Evolutionary conservation across 176 grass and related monocot genomes (phyloP), one percentile per base, ranked within the genome.

Genomic region (Rhipidocladum racemiflorum): DNA sequence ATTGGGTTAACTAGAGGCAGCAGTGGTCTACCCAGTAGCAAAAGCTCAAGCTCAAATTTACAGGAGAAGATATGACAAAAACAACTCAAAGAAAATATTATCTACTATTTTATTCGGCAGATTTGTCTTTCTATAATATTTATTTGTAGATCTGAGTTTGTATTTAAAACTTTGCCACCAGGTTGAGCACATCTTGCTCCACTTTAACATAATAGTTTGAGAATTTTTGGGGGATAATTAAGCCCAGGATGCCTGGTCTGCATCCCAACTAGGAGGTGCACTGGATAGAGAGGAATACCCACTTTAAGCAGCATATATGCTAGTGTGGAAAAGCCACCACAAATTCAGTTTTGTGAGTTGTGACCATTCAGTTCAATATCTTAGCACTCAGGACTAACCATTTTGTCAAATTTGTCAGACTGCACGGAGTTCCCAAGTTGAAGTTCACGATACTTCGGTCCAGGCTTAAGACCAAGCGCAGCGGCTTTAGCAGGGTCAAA

Each of bases 351-450:
- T 1, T n/a, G n/a, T n/a, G n/a, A n/a, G n/a, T n/a, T n/a, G 46
- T 67, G 32, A 80, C 9, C 49, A 67, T 25, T 54, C 21, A 15
- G 14, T 40, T 68, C 23, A 72, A 61, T 9, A 83, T 23, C 15
- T 63, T 5, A 53, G 39, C 69, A 64, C 46, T 57, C 27, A 82
- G 34, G 73, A 91, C 85, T 64, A 78, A 98, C 95, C 88, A 86
- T 91, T 64, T 81, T 82, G 53, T 90, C 66, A 27, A 76, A 81
- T 56, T 25, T 59, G 89, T 97, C 92, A 83, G 95, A 91, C 84
- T 81, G 83, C 32, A 98, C 92, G 66, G 95, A 98, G 34, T 93
- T 93, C 73, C 95, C 95, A 85, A 93, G 86, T 91, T 98, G 95
- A 72, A 98, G 72, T 74, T 98, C 84, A 67, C 92, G 90, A 67